Conservation (phyloP, 2,329 filamentous ascomycete genomes). For the Alternaria dauci region DNA sequence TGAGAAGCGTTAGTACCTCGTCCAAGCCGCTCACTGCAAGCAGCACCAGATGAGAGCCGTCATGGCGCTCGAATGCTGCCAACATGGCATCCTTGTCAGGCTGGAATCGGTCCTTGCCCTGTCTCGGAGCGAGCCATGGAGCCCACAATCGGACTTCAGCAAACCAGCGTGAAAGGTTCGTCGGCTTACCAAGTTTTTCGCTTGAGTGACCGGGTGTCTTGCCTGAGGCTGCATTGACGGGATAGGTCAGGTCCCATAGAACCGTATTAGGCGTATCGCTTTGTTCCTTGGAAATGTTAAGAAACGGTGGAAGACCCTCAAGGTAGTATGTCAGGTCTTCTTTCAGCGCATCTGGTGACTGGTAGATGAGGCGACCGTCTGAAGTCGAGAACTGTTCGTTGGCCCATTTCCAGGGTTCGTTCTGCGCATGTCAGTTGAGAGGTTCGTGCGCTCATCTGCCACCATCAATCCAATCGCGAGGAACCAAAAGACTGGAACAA, state of each 20-base stretch:
- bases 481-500: neutral
- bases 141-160: slow-evolving; percentile 79
- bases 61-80: slow-evolving; percentile 75
- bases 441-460: neutral
- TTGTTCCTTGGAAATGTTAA: slow-evolving; percentile 62
- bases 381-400: slow-evolving; percentile 68
- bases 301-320: slow-evolving; percentile 63
- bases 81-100: slow-evolving; percentile 81
- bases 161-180: slow-evolving; percentile 76
- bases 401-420: slow-evolving; percentile 73
- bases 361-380: slow-evolving; percentile 70
- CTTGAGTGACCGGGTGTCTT: slow-evolving; percentile 66
- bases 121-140: slow-evolving; percentile 88
- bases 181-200: slow-evolving; percentile 70
- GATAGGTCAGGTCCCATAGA: slow-evolving; percentile 73
- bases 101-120: slow-evolving; percentile 72
- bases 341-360: slow-evolving; percentile 44
- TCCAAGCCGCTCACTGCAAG: slow-evolving; percentile 79
- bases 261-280: slow-evolving; percentile 74
- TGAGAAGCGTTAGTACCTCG: slow-evolving; percentile 74
- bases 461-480: too few relatives aligned
- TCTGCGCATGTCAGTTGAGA: slow-evolving; percentile 16
- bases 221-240: slow-evolving; percentile 64
- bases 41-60: slow-evolving; percentile 79
- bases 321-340: slow-evolving; percentile 65